Evolutionary conservation across 2,329 filamentous ascomycete species (phyloP), one percentile per base, ranked within the genome.

Genomic region (Pseudopyrenochaeta lycopersici): DNA sequence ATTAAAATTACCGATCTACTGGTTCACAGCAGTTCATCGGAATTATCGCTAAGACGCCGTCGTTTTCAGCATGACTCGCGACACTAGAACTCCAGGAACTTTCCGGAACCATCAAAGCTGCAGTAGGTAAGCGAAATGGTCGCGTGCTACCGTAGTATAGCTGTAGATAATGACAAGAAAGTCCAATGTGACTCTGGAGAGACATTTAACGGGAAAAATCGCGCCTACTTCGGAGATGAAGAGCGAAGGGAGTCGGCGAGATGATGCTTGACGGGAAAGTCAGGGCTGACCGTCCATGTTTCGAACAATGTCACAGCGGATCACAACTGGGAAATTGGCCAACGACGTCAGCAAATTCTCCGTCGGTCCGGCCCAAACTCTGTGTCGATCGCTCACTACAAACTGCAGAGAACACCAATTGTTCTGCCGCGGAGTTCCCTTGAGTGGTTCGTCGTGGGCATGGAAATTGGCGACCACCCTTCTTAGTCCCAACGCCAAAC

Each of bases 21-120:
- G 40, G 40, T 42, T 56, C 54, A 40, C 42, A 45, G 45, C 46
- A 50, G 54, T 56, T 56, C 50, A 52, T 53, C 45, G 39, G 49
- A 45, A 44, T 14, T 35, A 47, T 40, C 38, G 44, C 39, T 39
- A 18, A 39, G 27, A 31, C 33, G 40, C 52, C 54, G 50, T 49
- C 33, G 17, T 44, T 32, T 31, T n/a, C 23, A n/a, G 12, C 35
- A 40, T 40, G 48, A 50, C 48, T 45, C 42, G 43, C 30, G 10
- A 31, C 21, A 23, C 11, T 35, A 17, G 32, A 40, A 1, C 17
- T 14, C 11, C 14, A 42, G 40, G 23, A 42, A 42, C 14, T 42
- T 42, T 17, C 40, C 40, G 40, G 6, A n/a, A 18, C 40, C 40
- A 14, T 42, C 40, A 23, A 42, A 30, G 20, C 15, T 31, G 4